Base-by-base conservation (phyloP, 1,284 basidiomycete genomes). In the Cutaneotrichosporon dermatis region DNA sequence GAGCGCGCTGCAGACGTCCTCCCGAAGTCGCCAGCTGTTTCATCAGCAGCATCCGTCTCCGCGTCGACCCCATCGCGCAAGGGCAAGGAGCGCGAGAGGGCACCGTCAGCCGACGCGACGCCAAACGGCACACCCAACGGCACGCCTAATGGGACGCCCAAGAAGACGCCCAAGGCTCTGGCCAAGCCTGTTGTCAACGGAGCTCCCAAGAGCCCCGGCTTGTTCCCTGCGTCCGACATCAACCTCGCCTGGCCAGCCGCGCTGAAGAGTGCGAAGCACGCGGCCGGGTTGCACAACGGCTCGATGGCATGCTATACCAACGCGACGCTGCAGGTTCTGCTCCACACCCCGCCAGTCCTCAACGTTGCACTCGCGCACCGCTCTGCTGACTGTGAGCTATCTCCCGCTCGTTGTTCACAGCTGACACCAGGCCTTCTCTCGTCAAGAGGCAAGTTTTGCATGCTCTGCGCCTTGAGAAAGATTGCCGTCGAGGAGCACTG, bases 281-380 rank as follows among this genome's bases (percentile, higher is more conserved):
- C 67, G 0, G 69, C 76, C 0, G 95, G 95, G 1, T 80, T 99
- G 41, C 81, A 85, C 70, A 99, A 99, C 78, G 86, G 81, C n/a
- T 92, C 92, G 53, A 99, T 98, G 76, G 96, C 92, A 1, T 99
- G 96, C 79, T 99, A 97, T 78, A 81, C 97, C 69, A 99, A 99
- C 78, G 93, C 92, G 65, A 90, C 89, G 39, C 80, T 99, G 60
- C 96, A 99, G 80, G 92, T 92, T 67, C 83, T 99, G 52, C 79
- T 98, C 16, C 94, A 99, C 75, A 98, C 95, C 0, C 88, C 94
- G 8, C 92, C 94, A 3, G 83, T 99, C 15, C 82, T 96, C 36
- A 83, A 85, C 63, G 78, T 89, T 41, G 76, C 94, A 10, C 62
- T 83, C 37, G 80, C 78, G 2, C 89, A 94, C 70, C 77, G 79